phyloP scores from a whole-genome alignment of 805 yeast species.

The Brettanomyces bruxellensis region DNA sequence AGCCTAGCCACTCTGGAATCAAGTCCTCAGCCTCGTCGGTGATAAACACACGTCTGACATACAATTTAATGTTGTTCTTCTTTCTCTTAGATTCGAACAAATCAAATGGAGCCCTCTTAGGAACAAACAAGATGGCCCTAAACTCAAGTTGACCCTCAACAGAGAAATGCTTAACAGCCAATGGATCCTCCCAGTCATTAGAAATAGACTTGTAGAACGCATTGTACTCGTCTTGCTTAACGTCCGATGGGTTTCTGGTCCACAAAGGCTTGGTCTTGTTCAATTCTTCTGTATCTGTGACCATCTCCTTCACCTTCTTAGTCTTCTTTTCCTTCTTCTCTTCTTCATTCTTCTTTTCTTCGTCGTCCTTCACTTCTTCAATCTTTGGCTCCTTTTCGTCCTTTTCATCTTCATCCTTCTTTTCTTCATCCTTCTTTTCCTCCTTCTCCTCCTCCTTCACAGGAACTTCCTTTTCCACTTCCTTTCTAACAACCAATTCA shows the following conservation, averaged over 20 bases:
- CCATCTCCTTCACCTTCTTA: constrained; percentile 86
- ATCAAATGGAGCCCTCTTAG: constrained; percentile 99
- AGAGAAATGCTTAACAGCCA: constrained; percentile 98
- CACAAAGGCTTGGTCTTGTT: constrained; percentile 98
- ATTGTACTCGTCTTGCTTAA: constrained; percentile 96
- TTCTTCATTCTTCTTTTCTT: constrained; percentile 55
- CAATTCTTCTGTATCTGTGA: constrained; percentile 94
- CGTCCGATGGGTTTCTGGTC: constrained; percentile 98
- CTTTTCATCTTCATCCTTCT: constrained; percentile 41
- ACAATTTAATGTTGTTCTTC: constrained; percentile 97
- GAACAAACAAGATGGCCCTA: constrained; percentile 94
- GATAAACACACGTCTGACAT: constrained; percentile 98
- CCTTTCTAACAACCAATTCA: constrained; percentile 96
- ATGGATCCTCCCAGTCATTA: constrained; percentile 99
- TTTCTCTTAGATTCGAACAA: constrained; percentile 97
- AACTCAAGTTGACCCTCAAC: constrained; percentile 99
- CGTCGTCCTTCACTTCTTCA: constrained; percentile 72
- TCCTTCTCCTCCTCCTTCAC: constrained; percentile 57
- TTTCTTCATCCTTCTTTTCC: constrained; percentile 40
- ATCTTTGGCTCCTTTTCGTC: constrained; percentile 57
- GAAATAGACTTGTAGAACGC: constrained; percentile 99
- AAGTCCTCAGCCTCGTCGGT: constrained; percentile 99
- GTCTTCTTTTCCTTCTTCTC: constrained; percentile 65
- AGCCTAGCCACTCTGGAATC: constrained; percentile 97
- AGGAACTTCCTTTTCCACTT: constrained; percentile 96